Percentiles rank a stretch among this genome's conserved stretches.
Conservation (phyloP, 2,329 filamentous ascomycete genomes). For the Colletotrichum eremochloae region DNA sequence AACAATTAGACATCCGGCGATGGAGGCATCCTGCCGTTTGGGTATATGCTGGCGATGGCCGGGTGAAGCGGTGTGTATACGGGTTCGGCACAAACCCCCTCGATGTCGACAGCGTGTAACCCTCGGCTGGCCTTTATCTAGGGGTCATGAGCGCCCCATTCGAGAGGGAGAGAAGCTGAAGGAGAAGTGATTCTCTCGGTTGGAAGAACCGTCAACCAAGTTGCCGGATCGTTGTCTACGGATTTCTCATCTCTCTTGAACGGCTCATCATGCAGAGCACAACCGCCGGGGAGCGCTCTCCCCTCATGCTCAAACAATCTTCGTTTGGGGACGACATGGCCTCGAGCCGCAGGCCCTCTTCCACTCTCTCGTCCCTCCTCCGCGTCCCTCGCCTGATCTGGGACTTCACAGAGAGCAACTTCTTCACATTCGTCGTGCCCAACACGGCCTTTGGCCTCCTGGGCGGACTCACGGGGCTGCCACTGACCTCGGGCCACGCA, state of each 20-base stretch:
- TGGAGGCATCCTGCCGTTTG: constrained; percentile 7
- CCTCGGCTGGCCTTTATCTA: constrained; percentile 12
- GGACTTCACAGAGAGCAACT: constrained; percentile 42
- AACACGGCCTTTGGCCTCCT: constrained; percentile 40
- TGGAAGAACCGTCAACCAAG: constrained; percentile 1
- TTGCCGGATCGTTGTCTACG: constrained; percentile 16
- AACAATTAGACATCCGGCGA: constrained; percentile 32
- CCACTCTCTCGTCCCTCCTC: constrained; percentile 4
- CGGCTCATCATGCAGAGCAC: constrained; percentile 4
- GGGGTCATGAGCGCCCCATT: background rate
- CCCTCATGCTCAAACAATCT: constrained; percentile 27
- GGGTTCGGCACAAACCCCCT: background rate
- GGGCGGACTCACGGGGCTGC: constrained; percentile 28
- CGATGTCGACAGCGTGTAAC: background rate
- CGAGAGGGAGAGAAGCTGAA: background rate
- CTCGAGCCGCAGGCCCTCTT: constrained; percentile 4
- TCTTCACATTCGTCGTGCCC: constrained; percentile 35
- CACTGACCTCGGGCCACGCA: constrained; percentile 25
- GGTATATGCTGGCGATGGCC: constrained; percentile 1
- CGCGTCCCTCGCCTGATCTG: constrained; percentile 30
- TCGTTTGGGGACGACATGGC: constrained; percentile 23
- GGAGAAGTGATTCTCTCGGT: background rate
- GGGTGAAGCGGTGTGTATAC: background rate
- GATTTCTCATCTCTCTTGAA: constrained; percentile 7
- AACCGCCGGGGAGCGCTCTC: constrained; percentile 5